Conservation (phyloP, 306 rosid genomes). For the Quercus ilex region DNA sequence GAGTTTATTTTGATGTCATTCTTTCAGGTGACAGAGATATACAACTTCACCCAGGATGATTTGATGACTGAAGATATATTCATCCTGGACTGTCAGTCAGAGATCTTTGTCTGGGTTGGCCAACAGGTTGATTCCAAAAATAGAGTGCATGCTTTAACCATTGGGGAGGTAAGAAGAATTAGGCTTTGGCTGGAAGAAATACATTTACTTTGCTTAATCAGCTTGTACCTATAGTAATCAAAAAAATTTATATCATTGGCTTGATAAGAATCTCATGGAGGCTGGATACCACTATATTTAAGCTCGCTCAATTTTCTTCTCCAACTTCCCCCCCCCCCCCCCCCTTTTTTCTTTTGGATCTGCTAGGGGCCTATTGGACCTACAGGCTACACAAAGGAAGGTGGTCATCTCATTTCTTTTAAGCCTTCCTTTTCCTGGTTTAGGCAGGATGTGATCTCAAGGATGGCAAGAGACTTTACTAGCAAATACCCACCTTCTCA, state of each 20-base stretch:
- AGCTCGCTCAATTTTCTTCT: background rate
- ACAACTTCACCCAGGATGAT: constrained; percentile 96
- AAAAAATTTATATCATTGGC: background rate
- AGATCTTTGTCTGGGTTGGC: constrained; percentile 93
- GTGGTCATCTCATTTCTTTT: background rate
- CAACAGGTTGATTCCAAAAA: constrained; percentile 70
- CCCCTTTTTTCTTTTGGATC: too few relatives aligned
- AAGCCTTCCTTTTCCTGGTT: background rate
- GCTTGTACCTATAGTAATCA: constrained; percentile 8
- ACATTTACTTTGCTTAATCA: constrained; percentile 3
- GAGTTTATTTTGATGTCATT: constrained; percentile 33
- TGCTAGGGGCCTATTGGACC: too few relatives aligned
- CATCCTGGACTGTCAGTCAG: constrained; percentile 77
- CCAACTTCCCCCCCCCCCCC: too few relatives aligned
- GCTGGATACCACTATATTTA: background rate
- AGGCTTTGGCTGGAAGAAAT: constrained; percentile 26
- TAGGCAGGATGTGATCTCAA: background rate
- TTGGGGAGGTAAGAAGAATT: constrained; percentile 81
- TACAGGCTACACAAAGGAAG: background rate
- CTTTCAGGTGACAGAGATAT: constrained; percentile 78
- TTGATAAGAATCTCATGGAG: background rate
- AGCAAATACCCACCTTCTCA: background rate
- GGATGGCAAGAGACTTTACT: background rate
- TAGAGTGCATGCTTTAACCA: constrained; percentile 66
- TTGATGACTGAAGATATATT: constrained; percentile 95